Percentiles rank a stretch among this genome's conserved stretches.
phyloP scores from a whole-genome alignment of 352 stramenopile genomes.

The Pythium rhizo-oryzae region DNA sequence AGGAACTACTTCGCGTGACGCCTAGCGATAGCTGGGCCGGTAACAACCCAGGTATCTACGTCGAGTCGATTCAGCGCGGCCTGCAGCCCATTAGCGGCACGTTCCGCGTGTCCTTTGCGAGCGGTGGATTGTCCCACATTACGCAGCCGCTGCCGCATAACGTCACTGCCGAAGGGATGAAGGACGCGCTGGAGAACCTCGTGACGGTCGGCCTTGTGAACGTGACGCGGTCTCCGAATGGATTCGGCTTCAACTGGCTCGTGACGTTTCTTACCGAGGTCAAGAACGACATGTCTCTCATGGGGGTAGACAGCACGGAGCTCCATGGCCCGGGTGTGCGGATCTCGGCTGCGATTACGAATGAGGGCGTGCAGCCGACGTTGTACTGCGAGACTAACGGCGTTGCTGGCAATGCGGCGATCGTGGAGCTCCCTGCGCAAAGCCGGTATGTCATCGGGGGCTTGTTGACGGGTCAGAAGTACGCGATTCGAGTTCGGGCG shows the following conservation, averaged over 20 bases:
- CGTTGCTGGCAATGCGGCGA: conserved; percentile 31
- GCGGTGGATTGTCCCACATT: conserved; percentile 71
- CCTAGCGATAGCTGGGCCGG: conserved; percentile 93
- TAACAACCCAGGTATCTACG: conserved; percentile 90
- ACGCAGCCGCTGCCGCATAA: conserved; percentile 89
- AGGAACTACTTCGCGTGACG: conserved; percentile 82
- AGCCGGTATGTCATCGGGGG: conserved; percentile 44
- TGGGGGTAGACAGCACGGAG: conserved; percentile 91
- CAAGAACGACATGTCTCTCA: conserved; percentile 71
- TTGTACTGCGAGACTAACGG: conserved; percentile 77
- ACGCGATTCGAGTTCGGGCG: conserved; percentile 63
- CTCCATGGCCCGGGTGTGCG: conserved; percentile 91
- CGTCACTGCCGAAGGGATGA: conserved; percentile 77
- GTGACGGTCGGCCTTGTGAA: conserved; percentile 88
- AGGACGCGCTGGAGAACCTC: conserved; percentile 89
- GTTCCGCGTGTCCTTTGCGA: conserved; percentile 82
- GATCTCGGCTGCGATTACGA: conserved; percentile 73
- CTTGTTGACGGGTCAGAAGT: conserved; percentile 59
- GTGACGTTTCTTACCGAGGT: conserved; percentile 93
- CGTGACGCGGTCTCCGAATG: conserved; percentile 88
- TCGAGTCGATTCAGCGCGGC: conserved; percentile 80
- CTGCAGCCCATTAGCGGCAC: conserved; percentile 92
- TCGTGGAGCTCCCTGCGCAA: conserved; percentile 37
- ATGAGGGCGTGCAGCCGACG: conserved; percentile 63
- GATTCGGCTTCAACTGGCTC: conserved; percentile 96